Base-by-base conservation (phyloP, 257 asterid species). In the Jacaranda mimosifolia region DNA sequence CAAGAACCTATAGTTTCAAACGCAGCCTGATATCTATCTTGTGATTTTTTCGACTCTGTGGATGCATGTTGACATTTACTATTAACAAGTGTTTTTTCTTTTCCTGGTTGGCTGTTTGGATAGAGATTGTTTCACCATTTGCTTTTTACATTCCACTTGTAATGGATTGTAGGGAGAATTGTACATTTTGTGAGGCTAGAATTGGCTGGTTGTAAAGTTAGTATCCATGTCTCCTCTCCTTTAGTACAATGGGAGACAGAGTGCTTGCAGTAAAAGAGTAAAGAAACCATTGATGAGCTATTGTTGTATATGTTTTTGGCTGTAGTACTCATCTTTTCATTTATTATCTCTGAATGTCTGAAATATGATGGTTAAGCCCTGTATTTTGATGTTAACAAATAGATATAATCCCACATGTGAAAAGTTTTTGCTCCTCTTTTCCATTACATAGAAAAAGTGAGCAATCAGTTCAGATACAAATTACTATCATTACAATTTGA, bases 1-100 rank as follows among this genome's bases (percentile, higher is more conserved):
- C 90, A 52, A 80, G 86, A 74, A 74, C 79, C 57, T 84, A 84
- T 66, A 91, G 94, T 80, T 90, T 92, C 76, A 89, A 77, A 52
- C 89, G 91, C 19, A 87, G 92, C 77, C 63, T 92, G 83, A 74
- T 86, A 13, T 85, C 97, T 72, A 75, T 93, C 56, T 78, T 81
- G 81, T 81, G 81, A 80, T 19, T 46, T 51, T 18, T 4, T 9
- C 21, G 17, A 53, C 57, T 65, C 12, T 17, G n/a, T 4, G 51
- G 48, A 3, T 19, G 26, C 40, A 21, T 59, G 75, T 77, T 32
- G 32, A 26, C 32, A 56, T 32, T 13, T 63, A 55, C 35, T 15
- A 69, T 59, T 59, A 52, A 49, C 58, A 12, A 53, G 57, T 67
- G 9, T 45, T 60, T 26, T 26, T 26, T 26, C 32, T 26, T 26